A percentile compares a stretch with the other conserved stretches of the same genome.
These are phyloP conservation scores for Penicillium occitanis DNA, from an alignment of 2,329 filamentous ascomycete species.

Conservation along the genomic window DNA sequence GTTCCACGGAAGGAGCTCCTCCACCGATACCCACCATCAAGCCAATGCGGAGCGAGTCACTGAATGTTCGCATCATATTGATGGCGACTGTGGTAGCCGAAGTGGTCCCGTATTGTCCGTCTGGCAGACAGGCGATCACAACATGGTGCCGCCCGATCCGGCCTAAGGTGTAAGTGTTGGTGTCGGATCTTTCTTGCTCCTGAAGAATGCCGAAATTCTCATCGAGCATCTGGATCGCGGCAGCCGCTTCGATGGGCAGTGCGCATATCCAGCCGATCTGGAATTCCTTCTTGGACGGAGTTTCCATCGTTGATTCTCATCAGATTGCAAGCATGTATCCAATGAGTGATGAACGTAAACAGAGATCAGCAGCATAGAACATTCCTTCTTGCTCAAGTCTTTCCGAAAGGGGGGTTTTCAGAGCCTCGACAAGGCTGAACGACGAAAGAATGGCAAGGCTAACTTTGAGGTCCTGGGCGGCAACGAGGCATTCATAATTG, in stretches of 20 bases:
- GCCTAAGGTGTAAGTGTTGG: slow-evolving; percentile 18
- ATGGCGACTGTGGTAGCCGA: slow-evolving; percentile 24
- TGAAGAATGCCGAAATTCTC: background rate
- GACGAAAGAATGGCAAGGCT: background rate
- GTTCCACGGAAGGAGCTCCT: background rate
- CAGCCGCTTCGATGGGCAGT: slow-evolving; percentile 23
- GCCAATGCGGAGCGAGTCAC: slow-evolving; percentile 16
- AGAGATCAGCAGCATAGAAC: background rate
- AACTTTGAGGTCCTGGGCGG: background rate
- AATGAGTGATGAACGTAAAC: background rate
- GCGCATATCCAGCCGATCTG: slow-evolving; percentile 15
- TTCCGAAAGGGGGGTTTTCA: background rate
- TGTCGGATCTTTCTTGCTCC: background rate
- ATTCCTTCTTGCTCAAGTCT: background rate
- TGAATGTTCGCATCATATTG: slow-evolving; percentile 24
- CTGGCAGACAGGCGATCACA: slow-evolving; percentile 20
- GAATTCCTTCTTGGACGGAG: background rate
- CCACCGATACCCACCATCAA: slow-evolving; percentile 24
- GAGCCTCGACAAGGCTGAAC: background rate
- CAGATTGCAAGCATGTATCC: background rate
- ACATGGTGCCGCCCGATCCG: background rate
- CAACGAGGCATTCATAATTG: background rate
- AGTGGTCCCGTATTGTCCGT: slow-evolving; percentile 20
- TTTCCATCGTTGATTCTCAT: background rate
- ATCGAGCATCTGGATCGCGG: slow-evolving; percentile 19